phyloP scores from a whole-genome alignment of 1,284 basidiomycete species.

The Rhizoctonia solani region DNA sequence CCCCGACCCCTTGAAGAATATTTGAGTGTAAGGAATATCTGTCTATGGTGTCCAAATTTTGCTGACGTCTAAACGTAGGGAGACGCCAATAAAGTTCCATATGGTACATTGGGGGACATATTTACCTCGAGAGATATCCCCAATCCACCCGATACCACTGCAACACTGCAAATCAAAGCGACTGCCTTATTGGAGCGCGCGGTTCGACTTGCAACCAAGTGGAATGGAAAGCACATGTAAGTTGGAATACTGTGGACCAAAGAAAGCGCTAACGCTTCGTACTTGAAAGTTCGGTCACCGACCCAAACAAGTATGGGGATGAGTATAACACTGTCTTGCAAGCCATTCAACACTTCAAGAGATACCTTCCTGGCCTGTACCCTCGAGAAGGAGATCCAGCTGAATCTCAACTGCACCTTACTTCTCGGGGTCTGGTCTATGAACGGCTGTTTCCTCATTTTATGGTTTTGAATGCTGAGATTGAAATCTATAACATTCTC shows the following conservation, averaged over 20 bases:
- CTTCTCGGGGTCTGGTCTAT: constrained; percentile 3
- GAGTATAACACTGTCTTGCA: constrained; percentile 7
- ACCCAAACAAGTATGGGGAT: constrained; percentile 11
- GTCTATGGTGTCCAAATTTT: not conserved
- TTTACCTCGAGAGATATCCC: constrained; percentile 6
- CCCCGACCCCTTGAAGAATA: constrained; percentile 25
- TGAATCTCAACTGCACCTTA: not conserved
- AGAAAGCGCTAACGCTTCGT: not conserved
- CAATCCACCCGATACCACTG: not conserved
- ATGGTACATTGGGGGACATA: constrained; percentile 13
- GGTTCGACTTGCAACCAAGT: constrained; percentile 23
- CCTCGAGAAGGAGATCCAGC: not conserved
- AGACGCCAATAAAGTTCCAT: not conserved
- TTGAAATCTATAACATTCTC: constrained; percentile 19
- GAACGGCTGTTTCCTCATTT: constrained; percentile 23
- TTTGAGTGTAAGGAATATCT: constrained; percentile 2
- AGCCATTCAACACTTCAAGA: constrained; percentile 16
- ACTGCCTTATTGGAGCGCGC: constrained; percentile 23
- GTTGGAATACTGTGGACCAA: not conserved
- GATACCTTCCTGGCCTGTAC: not conserved
- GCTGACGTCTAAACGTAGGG: not conserved
- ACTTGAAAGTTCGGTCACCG: not conserved
- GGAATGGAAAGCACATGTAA: constrained; percentile 15
- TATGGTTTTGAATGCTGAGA: constrained; percentile 11
- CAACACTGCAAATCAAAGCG: constrained; percentile 21